Evolutionary conservation across 768 basidiomycete genomes (phyloP).

Genomic region (Neoboletus subvelutipes): DNA sequence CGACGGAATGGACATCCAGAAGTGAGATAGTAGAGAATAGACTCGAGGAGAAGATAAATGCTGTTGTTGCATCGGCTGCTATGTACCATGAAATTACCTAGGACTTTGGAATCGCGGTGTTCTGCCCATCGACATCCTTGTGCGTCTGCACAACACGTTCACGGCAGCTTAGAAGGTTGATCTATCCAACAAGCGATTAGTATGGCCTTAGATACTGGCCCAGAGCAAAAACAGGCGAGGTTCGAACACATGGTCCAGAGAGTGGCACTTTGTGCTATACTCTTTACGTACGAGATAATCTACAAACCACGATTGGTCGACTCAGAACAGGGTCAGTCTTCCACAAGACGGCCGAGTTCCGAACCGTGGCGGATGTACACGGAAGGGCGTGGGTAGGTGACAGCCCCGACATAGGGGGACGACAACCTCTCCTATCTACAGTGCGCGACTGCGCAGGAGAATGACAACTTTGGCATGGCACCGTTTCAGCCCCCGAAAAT

Average conservation of each 20-base stretch:
- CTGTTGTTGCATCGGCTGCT: not conserved
- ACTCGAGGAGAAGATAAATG: not conserved
- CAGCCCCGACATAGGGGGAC: not conserved
- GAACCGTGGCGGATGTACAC: not conserved
- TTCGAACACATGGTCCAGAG: not conserved
- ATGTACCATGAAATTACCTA: not conserved
- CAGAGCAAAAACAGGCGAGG: not conserved
- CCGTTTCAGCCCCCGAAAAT: not conserved
- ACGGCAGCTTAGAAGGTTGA: not conserved
- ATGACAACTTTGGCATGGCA: constrained; percentile 5
- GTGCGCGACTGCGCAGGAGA: constrained; percentile 1
- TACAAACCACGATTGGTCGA: not conserved
- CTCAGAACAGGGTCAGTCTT: not conserved
- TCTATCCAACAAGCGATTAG: not conserved
- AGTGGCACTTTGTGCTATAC: not conserved
- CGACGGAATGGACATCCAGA: not conserved
- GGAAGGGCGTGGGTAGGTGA: not conserved
- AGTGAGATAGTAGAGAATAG: not conserved
- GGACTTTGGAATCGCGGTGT: constrained; percentile 5
- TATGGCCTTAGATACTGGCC: not conserved
- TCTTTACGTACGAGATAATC: not conserved
- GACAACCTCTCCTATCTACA: not conserved
- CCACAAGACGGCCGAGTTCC: no score
- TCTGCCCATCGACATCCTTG: not conserved
- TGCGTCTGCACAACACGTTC: not conserved